Percentiles rank a stretch among this genome's conserved stretches.
Evolutionary conservation across 176 grass and related monocot species (phyloP).

Genomic region (Juncus effusus): DNA sequence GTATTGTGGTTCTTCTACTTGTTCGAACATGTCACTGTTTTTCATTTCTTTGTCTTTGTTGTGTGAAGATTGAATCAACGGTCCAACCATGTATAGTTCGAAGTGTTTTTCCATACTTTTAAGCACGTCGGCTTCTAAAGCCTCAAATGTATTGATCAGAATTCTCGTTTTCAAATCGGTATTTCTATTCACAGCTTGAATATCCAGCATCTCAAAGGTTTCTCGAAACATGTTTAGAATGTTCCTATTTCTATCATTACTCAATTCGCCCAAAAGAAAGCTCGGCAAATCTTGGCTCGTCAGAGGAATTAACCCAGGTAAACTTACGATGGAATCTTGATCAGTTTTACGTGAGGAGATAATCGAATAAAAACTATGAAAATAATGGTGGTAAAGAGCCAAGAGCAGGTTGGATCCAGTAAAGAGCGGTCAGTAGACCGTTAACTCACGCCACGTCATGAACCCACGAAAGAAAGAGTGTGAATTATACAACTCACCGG

Average conservation of each 20-base stretch:
- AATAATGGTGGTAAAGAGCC: too few relatives aligned
- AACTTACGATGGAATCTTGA: background rate
- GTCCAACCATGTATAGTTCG: too few relatives aligned
- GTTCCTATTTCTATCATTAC: background rate
- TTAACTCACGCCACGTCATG: too few relatives aligned
- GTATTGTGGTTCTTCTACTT: background rate
- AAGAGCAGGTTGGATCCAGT: too few relatives aligned
- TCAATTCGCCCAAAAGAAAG: conserved; percentile 2
- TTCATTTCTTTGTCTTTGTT: too few relatives aligned
- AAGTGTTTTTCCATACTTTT: background rate
- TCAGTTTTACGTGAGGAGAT: conserved; percentile 1
- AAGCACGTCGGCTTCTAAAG: conserved; percentile 17
- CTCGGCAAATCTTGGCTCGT: conserved; percentile 20
- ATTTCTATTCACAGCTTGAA: background rate
- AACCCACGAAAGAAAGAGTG: too few relatives aligned
- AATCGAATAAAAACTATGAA: background rate
- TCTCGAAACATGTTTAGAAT: background rate
- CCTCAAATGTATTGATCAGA: conserved; percentile 29
- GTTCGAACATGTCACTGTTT: too few relatives aligned
- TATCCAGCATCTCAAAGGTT: conserved; percentile 1
- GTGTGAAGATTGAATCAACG: too few relatives aligned
- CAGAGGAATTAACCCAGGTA: conserved; percentile 21
- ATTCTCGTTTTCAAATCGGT: conserved; percentile 19
- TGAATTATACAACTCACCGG: too few relatives aligned
- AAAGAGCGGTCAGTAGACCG: too few relatives aligned